phyloP scores from a whole-genome alignment of 2,329 filamentous ascomycete genomes.

The Trichoderma sp. region DNA sequence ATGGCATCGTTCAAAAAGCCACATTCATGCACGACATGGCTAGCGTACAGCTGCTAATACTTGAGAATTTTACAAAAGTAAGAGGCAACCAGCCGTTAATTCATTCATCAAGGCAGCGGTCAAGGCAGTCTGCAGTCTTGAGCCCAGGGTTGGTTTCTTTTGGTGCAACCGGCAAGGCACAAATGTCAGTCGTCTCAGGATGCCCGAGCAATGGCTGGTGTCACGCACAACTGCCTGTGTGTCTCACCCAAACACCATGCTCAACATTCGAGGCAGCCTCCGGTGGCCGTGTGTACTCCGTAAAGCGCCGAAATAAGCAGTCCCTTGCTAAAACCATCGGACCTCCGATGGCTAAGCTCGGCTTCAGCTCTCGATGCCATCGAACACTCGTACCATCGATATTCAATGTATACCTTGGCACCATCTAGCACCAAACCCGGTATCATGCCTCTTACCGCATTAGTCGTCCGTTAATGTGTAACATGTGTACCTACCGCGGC shows the following conservation, averaged over 20 bases:
- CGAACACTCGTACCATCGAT: background rate
- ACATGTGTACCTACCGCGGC: constrained; percentile 4
- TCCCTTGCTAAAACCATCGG: background rate
- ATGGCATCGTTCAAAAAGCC: background rate
- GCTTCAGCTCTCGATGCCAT: background rate
- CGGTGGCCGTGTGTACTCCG: background rate
- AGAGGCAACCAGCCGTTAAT: background rate
- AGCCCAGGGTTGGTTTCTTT: background rate
- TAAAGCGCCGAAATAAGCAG: background rate
- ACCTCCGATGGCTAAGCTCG: background rate
- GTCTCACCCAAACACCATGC: constrained; percentile 3
- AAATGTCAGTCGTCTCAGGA: background rate
- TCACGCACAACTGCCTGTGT: background rate
- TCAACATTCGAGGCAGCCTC: background rate
- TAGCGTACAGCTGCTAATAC: background rate
- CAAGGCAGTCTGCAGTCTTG: background rate
- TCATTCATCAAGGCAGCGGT: background rate
- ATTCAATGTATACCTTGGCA: background rate
- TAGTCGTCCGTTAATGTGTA: background rate
- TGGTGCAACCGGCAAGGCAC: background rate
- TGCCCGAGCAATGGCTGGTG: background rate
- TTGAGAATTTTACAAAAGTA: background rate
- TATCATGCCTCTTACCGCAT: background rate
- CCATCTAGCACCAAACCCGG: background rate
- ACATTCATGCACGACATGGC: background rate